phyloP scores from a whole-genome alignment of 345 rosid genomes.

The Camelina laxa region DNA sequence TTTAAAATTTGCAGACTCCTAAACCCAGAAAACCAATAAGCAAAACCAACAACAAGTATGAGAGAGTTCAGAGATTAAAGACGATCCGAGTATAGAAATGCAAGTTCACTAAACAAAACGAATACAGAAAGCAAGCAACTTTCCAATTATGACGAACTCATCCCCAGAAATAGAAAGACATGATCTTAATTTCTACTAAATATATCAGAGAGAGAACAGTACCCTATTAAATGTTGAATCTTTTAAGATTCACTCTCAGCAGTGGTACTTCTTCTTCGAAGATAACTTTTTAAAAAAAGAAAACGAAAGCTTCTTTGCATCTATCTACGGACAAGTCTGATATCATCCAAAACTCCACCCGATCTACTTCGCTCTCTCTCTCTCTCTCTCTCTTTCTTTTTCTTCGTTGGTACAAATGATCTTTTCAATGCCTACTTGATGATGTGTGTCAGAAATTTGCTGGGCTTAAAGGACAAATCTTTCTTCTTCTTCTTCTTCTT shows the following conservation, averaged over 20 bases:
- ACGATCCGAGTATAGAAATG: not conserved
- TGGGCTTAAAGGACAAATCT: conserved; percentile 27
- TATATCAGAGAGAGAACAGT: conserved; percentile 10
- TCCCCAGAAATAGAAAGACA: conserved; percentile 39
- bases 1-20: not conserved
- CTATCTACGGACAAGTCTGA: conserved; percentile 35
- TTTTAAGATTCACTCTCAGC: conserved; percentile 20
- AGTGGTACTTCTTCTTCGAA: conserved; percentile 24
- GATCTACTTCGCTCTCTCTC: conserved; percentile 13
- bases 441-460: conserved; percentile 24
- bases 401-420: conserved; percentile 21
- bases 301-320: conserved; percentile 25
- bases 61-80: conserved; percentile 8
- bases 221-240: conserved; percentile 39
- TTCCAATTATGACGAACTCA: conserved; percentile 8
- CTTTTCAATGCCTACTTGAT: conserved; percentile 41
- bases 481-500: not conserved
- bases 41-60: not conserved
- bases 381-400: conserved; percentile 11
- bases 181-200: not conserved
- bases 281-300: not conserved
- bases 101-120: not conserved
- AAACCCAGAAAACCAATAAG: conserved; percentile 2
- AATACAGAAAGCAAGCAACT: conserved; percentile 27
- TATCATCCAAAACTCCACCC: conserved; percentile 32